Percentiles rank a stretch among this genome's conserved stretches.
phyloP scores from a whole-genome alignment of 345 rosid genomes.

The Crucihimalaya himalaica region DNA sequence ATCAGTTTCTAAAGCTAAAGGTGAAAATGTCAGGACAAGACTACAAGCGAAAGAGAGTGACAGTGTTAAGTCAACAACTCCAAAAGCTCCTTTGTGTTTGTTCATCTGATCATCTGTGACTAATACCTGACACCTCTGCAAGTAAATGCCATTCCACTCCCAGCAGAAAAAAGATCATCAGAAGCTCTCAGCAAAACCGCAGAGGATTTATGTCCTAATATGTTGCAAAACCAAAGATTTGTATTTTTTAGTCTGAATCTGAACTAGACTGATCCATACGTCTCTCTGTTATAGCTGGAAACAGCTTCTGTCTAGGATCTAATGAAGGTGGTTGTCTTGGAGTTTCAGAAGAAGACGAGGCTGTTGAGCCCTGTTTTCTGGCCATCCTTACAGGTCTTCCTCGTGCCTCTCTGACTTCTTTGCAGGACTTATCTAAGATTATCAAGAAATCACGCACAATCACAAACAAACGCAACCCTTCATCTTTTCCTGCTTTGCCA shows the following conservation, averaged over 20 bases:
- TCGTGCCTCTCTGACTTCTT: constrained; percentile 70
- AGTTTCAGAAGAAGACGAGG: constrained; percentile 55
- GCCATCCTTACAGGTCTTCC: constrained; percentile 48
- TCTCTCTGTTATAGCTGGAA: constrained; percentile 76
- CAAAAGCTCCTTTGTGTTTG: not conserved
- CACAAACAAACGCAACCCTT: constrained; percentile 77
- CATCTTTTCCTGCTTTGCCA: constrained; percentile 91
- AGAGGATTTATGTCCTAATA: constrained; percentile 22
- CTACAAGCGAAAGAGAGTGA: not conserved
- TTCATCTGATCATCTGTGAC: constrained; percentile 17
- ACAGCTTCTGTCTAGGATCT: constrained; percentile 62
- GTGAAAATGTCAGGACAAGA: not conserved
- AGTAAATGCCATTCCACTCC: not conserved
- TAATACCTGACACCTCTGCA: constrained; percentile 23
- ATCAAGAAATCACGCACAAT: constrained; percentile 82
- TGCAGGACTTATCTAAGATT: constrained; percentile 83
- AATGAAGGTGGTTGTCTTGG: constrained; percentile 42
- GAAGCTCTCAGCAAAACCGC: constrained; percentile 26
- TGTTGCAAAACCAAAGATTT: constrained; percentile 3
- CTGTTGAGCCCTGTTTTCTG: constrained; percentile 53
- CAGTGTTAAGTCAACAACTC: not conserved
- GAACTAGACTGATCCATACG: constrained; percentile 56
- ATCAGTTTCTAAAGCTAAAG: constrained; percentile 25
- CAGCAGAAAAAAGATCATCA: constrained; percentile 1
- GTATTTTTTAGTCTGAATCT: constrained; percentile 57